Evolutionary conservation across 345 rosid genomes (phyloP), one percentile per base, ranked within the genome.

Genomic region (Fremontodendron californicum): DNA sequence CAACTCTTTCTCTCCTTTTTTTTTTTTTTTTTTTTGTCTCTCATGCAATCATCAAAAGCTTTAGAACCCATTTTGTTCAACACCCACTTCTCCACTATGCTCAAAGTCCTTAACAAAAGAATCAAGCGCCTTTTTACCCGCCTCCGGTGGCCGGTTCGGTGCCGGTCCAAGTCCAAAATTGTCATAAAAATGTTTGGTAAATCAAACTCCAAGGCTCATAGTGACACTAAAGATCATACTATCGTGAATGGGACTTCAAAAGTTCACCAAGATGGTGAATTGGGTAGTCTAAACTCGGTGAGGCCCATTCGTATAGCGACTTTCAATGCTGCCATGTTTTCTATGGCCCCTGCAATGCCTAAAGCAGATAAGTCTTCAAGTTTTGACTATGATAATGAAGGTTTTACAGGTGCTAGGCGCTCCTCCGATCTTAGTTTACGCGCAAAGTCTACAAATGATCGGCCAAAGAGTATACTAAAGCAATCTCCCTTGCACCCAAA

Each of bases 321-420:
- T 61, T 95, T 95, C 75, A 95, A 92, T 78, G 99, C 97, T 45
- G 91, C 94, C 27, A 77, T 93, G 88, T 95, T 95, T 80, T 90
- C 98, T 5, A 93, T 95, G 99, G 99, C 99, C 7, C 98, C 96
- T 5, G 97, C 87, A 33, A 88, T 91, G 60, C 93, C 94, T 8
- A 84, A 80, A 73, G 6, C 73, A 23, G 85, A 74, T 57, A 84
- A 71, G 19, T 25, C 85, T 43, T 40, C 88, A 19, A 86, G 70
- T 78, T 66, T 80, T 6, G 85, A 80, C 58, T 43, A 12, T 51
- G 89, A 79, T 49, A 71, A 71, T 43, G 84, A 80, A 45, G 79
- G 70, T 7, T 64, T 72, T 9, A 69, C 51, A 2, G 76, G 29
- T 66, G 21, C 16, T 33, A 75, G 61, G 40, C 73, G 33, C 18